A percentile compares a stretch with the other conserved stretches of the same genome.
phyloP scores from a whole-genome alignment of 2,329 filamentous ascomycete species.

The Pseudonectria foliicola region DNA sequence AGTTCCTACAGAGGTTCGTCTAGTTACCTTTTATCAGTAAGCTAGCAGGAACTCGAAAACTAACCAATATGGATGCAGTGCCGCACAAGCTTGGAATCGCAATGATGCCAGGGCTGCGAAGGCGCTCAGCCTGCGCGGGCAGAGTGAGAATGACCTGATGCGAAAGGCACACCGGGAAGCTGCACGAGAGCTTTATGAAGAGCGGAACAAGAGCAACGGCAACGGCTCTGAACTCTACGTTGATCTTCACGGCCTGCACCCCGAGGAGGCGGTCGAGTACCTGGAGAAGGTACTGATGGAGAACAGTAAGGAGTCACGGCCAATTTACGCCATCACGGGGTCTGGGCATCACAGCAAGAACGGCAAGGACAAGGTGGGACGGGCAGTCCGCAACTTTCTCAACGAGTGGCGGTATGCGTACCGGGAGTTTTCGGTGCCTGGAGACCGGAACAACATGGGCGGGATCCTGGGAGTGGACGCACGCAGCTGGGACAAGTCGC shows the following conservation, averaged over 20 bases:
- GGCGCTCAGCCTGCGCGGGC: conserved; percentile 84
- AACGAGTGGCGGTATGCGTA: conserved; percentile 96
- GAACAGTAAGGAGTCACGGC: conserved; percentile 63
- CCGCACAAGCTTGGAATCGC: conserved; percentile 96
- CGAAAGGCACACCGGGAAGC: conserved; percentile 93
- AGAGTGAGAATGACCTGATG: conserved; percentile 97
- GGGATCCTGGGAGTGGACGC: conserved; percentile 67
- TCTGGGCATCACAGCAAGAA: conserved; percentile 98
- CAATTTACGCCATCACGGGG: conserved; percentile 92
- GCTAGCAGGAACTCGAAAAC: no score
- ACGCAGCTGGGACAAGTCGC: conserved; percentile 57
- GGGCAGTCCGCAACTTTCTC: conserved; percentile 81
- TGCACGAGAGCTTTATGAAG: conserved; percentile 84
- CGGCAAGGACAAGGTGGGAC: conserved; percentile 96
- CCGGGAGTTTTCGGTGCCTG: conserved; percentile 91
- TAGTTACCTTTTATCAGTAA: background rate
- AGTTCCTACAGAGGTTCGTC: conserved; percentile 83
- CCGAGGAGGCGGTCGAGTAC: conserved; percentile 93
- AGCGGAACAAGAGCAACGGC: conserved; percentile 68
- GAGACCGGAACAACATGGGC: conserved; percentile 77
- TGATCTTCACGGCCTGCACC: conserved; percentile 95
- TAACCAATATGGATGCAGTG: conserved; percentile 43
- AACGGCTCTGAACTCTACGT: conserved; percentile 74
- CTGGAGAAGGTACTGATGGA: conserved; percentile 81
- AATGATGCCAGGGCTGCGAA: conserved; percentile 96